Percentiles rank a stretch among this genome's conserved stretches.
Evolutionary conservation across 2,329 filamentous ascomycete species (phyloP).

Genomic region (Fusarium secorum): DNA sequence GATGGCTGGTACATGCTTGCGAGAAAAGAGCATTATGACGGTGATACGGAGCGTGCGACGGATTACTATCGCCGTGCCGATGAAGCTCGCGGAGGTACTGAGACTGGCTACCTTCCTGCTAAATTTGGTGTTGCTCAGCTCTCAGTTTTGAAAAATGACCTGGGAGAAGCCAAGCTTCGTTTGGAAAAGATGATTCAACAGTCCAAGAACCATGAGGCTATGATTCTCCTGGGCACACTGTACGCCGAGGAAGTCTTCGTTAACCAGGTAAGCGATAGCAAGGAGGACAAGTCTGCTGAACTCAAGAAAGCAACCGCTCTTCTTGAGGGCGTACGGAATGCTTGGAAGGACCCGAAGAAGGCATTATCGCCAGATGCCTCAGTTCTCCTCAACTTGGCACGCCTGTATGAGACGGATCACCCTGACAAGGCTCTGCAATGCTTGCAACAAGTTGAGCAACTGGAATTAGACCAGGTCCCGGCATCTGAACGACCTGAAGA

Average conservation of each 20-base stretch:
- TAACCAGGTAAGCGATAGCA: conserved; percentile 73
- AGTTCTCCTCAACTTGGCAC: conserved; percentile 88
- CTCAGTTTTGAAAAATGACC: conserved; percentile 81
- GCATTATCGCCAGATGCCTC: conserved; percentile 82
- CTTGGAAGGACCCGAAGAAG: conserved; percentile 94
- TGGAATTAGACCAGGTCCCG: conserved; percentile 82
- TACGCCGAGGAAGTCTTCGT: conserved; percentile 95
- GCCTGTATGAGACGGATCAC: conserved; percentile 84
- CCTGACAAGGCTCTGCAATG: conserved; percentile 94
- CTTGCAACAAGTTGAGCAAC: conserved; percentile 87
- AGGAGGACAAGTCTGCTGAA: conserved; percentile 87
- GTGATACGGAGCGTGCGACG: conserved; percentile 75
- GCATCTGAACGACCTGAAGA: conserved; percentile 71
- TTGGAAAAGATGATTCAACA: conserved; percentile 94
- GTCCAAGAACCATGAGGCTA: conserved; percentile 83
- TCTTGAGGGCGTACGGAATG: conserved; percentile 81
- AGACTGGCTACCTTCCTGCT: conserved; percentile 88
- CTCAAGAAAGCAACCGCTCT: conserved; percentile 85
- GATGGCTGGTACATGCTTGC: conserved; percentile 97
- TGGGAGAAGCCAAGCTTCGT: conserved; percentile 90
- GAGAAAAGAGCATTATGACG: conserved; percentile 86
- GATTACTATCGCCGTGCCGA: conserved; percentile 92
- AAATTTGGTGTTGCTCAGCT: conserved; percentile 95
- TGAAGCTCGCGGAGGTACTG: conserved; percentile 88
- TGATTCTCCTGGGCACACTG: conserved; percentile 88